Evolutionary conservation across 2,329 filamentous ascomycete genomes (phyloP).

Genomic region (Cladosporium sp.): DNA sequence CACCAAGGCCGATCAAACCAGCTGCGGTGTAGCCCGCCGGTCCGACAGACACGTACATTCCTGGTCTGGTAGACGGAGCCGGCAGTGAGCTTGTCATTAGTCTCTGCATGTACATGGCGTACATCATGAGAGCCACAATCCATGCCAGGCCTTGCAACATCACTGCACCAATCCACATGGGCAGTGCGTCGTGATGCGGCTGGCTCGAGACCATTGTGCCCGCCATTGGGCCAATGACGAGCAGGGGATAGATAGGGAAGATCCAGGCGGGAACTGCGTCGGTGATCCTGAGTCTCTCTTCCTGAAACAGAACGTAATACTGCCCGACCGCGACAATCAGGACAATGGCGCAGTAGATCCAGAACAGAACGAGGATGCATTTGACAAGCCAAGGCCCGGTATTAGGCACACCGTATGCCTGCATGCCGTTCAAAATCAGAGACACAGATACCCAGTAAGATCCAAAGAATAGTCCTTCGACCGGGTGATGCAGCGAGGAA

Average conservation of each 20-base stretch:
- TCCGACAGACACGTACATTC: slow-evolving; percentile 51
- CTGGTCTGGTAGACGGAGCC: slow-evolving; percentile 35
- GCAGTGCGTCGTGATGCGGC: slow-evolving; percentile 29
- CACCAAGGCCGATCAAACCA: slow-evolving; percentile 23
- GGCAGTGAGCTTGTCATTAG: slow-evolving; percentile 42
- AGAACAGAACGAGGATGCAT: slow-evolving; percentile 62
- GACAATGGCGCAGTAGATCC: slow-evolving; percentile 60
- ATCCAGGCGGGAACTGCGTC: slow-evolving; percentile 30
- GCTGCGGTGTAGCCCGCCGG: slow-evolving; percentile 30
- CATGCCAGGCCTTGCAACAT: slow-evolving; percentile 45
- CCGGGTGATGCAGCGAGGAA: slow-evolving; percentile 43
- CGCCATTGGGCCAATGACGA: slow-evolving; percentile 37
- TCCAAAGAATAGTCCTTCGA: slow-evolving; percentile 48
- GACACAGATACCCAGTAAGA: slow-evolving; percentile 34
- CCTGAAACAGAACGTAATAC: slow-evolving; percentile 26
- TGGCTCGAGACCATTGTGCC: slow-evolving; percentile 31
- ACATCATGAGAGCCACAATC: slow-evolving; percentile 41
- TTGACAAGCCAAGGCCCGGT: slow-evolving; percentile 52
- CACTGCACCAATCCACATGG: slow-evolving; percentile 42
- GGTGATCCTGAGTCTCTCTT: slow-evolving; percentile 19
- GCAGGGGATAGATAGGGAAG: slow-evolving; percentile 30
- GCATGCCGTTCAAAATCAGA: slow-evolving; percentile 58
- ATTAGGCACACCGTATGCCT: slow-evolving; percentile 59
- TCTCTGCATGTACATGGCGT: slow-evolving; percentile 38
- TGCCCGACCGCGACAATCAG: slow-evolving; percentile 59